These are phyloP conservation scores for Picea sitchensis DNA, from an alignment of 75 land plant species.

Conservation along the genomic window DNA sequence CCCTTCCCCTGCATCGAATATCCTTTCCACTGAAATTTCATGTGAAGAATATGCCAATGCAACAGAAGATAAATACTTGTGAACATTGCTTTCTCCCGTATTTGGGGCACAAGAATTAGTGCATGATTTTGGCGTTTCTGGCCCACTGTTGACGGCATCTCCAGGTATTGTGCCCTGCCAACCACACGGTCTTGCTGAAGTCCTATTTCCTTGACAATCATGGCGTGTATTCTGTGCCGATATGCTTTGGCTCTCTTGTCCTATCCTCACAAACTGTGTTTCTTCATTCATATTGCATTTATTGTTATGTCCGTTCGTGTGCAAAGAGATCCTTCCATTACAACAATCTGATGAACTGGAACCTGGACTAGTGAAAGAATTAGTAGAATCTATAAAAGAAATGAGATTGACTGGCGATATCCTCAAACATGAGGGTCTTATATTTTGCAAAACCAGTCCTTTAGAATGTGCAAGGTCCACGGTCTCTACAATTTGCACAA, in stretches of 20 bases:
- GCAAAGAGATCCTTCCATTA: too few species aligned
- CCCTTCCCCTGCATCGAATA: slow-evolving; percentile 13
- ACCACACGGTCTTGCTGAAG: background rate
- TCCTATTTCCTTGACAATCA: background rate
- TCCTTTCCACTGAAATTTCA: slow-evolving; percentile 13
- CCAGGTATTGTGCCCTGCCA: too few species aligned
- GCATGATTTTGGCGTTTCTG: too few species aligned
- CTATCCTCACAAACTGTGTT: background rate
- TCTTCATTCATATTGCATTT: background rate
- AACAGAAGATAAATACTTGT: too few species aligned
- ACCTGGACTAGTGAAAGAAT: slow-evolving; percentile 61
- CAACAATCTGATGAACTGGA: slow-evolving; percentile 56
- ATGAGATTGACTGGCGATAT: slow-evolving; percentile 76
- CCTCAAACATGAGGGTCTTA: slow-evolving; percentile 91
- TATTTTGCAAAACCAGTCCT: slow-evolving; percentile 78
- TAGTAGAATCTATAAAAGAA: slow-evolving; percentile 80
- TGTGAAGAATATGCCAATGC: background rate
- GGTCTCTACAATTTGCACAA: slow-evolving; percentile 81
- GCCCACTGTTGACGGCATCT: too few species aligned
- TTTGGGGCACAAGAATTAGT: too few species aligned
- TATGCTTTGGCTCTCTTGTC: background rate
- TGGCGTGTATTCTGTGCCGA: background rate
- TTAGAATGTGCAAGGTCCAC: slow-evolving; percentile 85
- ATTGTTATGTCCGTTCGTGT: too few species aligned
- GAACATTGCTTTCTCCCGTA: too few species aligned